Percentiles rank a stretch among this genome's conserved stretches.
Evolutionary conservation across 345 rosid genomes (phyloP).

Genomic region (Geranium brycei): DNA sequence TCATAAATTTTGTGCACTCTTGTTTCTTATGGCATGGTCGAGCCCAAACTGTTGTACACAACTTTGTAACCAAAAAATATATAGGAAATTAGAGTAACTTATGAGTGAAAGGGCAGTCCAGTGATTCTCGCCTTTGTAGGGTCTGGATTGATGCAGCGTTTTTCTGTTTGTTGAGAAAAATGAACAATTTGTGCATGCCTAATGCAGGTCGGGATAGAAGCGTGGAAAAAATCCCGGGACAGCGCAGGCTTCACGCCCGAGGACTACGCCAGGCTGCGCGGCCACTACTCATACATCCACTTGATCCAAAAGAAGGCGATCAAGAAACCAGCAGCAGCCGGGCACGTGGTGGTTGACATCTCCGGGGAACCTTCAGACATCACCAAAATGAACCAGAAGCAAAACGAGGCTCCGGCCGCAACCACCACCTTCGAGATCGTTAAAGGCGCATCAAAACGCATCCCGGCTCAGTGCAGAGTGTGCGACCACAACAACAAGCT

Average conservation of each 20-base stretch:
- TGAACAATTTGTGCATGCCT: not conserved
- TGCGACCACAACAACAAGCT: constrained; percentile 55
- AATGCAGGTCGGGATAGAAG: constrained; percentile 73
- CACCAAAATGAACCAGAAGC: constrained; percentile 24
- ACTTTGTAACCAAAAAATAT: no score
- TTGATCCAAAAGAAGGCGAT: constrained; percentile 70
- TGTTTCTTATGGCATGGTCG: no score
- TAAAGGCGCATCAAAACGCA: constrained; percentile 16
- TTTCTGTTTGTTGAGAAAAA: no score
- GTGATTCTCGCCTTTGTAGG: no score
- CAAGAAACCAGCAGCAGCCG: constrained; percentile 27
- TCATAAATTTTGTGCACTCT: no score
- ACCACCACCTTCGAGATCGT: constrained; percentile 48
- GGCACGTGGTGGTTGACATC: constrained; percentile 29
- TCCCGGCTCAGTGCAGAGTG: constrained; percentile 40
- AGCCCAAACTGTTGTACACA: no score
- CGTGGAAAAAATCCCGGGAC: constrained; percentile 80
- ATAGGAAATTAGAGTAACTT: no score
- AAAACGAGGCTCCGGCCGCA: constrained; percentile 16
- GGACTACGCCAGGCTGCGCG: constrained; percentile 92
- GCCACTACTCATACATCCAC: constrained; percentile 92
- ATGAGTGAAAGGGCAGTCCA: no score
- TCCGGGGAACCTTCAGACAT: constrained; percentile 7
- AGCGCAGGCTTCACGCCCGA: constrained; percentile 89
- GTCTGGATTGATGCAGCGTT: no score